Base-by-base conservation (phyloP, 176 grass and related monocot genomes). In the Canna indica region DNA sequence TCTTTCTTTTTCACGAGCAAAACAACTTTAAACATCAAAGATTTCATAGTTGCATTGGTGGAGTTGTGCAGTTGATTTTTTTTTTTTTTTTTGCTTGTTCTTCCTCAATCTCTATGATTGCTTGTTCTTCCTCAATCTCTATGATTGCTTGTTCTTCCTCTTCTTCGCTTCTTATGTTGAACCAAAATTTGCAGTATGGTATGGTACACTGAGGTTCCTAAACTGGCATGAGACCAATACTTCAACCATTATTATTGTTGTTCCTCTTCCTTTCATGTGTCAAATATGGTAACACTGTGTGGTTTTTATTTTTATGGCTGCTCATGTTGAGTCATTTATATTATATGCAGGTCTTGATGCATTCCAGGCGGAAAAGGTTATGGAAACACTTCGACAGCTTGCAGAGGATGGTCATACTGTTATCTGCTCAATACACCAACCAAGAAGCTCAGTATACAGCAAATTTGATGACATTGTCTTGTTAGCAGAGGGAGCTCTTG, bases 391-490 rank as follows among this genome's bases (percentile, higher is more conserved):
- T 72, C 76, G 84, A 72, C 79, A 99, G 34, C 88, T 99, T 73
- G 84, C 94, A 68, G 84, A 99, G 75, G 86, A 93, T 73, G 89
- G 94, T 18, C 89, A 99, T 71, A 90, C 94, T 71, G 86, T 99
- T 64, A 93, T 99, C 22, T 99, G 94, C 52, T 90, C 94, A 41
- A 97, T 97, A 78, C 94, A 97, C 73, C 94, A 97, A 50, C 94
- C 89, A 1, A 87, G 89, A 81, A 74, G 94, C 74, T 99, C 94
- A 71, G 86, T 99, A 33, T 99, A 99, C 79, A 76, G 65, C 69
- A 99, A 99, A 85, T 99, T 99, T 79, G 94, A 99, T 92, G 89
- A 93, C 66, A 90, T 99, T 69, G 83, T 85, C 13, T 81, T 99
- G 42, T 70, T 99, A 31, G 92, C 89, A 67, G 94, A 90, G 54